Percentiles rank a stretch among this genome's conserved stretches.
Evolutionary conservation across 768 basidiomycete species (phyloP).

Genomic region (Termitomyces sp.): DNA sequence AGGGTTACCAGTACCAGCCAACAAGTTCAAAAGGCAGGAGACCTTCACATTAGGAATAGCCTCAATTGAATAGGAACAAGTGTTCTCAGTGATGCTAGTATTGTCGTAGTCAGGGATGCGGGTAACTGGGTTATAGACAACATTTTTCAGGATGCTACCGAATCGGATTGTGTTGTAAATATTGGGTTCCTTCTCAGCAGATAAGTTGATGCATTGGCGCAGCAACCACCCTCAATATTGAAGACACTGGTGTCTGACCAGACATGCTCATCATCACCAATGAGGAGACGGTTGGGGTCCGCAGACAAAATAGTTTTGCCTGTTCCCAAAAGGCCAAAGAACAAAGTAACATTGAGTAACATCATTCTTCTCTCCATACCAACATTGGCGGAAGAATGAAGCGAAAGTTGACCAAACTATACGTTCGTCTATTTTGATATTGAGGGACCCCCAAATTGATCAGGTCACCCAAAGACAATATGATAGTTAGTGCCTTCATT

Average conservation of each 20-base stretch:
- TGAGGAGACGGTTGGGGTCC: no score
- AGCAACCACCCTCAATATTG: slow-evolving; percentile 99
- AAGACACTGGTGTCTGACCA: slow-evolving; percentile 99
- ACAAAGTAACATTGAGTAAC: slow-evolving; percentile 99
- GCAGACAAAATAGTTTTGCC: no score
- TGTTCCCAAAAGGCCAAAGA: no score
- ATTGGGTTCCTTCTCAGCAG: slow-evolving; percentile 96
- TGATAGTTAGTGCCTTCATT: slow-evolving; percentile 99
- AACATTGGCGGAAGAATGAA: no score
- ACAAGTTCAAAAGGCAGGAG: slow-evolving; percentile 85
- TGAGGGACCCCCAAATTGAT: no score
- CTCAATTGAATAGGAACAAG: slow-evolving; percentile 98
- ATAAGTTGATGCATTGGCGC: slow-evolving; percentile 98
- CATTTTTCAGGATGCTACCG: slow-evolving; percentile 98
- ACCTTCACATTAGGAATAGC: slow-evolving; percentile 94
- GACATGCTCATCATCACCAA: slow-evolving; percentile 99
- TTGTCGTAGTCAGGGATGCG: slow-evolving; percentile 95
- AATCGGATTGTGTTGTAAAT: slow-evolving; percentile 94
- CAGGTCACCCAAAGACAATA: no score
- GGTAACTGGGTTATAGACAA: slow-evolving; percentile 86
- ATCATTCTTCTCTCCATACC: no score
- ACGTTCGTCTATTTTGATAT: no score
- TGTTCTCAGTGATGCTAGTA: slow-evolving; percentile 96
- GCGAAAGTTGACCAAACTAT: slow-evolving; percentile 91
- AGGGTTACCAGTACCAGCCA: slow-evolving; percentile 84